phyloP scores from a whole-genome alignment of 2,329 filamentous ascomycete species.

The Escovopsis sp. region DNA sequence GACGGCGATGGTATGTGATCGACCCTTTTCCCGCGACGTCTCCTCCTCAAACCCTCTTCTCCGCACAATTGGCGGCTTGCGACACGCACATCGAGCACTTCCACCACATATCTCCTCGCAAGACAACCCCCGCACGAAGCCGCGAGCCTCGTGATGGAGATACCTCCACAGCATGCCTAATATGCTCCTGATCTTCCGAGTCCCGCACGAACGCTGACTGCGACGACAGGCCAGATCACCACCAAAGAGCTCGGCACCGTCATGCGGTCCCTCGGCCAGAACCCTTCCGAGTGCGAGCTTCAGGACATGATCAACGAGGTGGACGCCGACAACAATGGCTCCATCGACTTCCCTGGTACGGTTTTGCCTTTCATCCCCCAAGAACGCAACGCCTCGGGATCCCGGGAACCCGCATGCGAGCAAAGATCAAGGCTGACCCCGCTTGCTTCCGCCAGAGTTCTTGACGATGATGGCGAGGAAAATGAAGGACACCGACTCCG shows the following conservation, averaged over 20 bases:
- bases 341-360: slow-evolving; percentile 79
- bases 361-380: too few relatives aligned
- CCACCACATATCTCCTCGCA: not conserved
- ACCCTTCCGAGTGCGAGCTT: slow-evolving; percentile 77
- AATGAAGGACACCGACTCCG: slow-evolving; percentile 87
- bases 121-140: too few relatives aligned
- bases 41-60: too few relatives aligned
- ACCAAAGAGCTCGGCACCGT: slow-evolving; percentile 83
- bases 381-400: too few relatives aligned
- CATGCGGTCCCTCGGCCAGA: slow-evolving; percentile 81
- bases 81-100: not conserved
- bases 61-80: not conserved
- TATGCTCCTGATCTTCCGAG: not conserved
- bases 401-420: too few relatives aligned
- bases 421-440: slow-evolving; percentile 2
- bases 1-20: slow-evolving; percentile 69
- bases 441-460: slow-evolving; percentile 45
- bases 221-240: slow-evolving; percentile 61
- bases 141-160: not conserved
- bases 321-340: slow-evolving; percentile 83
- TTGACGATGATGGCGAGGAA: slow-evolving; percentile 89
- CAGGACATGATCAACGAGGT: slow-evolving; percentile 95
- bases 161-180: not conserved
- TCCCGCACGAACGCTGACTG: slow-evolving; percentile 1
- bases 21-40: slow-evolving; percentile 2